Conservation (phyloP, 805 yeast species). For the Candida multigemmis region DNA sequence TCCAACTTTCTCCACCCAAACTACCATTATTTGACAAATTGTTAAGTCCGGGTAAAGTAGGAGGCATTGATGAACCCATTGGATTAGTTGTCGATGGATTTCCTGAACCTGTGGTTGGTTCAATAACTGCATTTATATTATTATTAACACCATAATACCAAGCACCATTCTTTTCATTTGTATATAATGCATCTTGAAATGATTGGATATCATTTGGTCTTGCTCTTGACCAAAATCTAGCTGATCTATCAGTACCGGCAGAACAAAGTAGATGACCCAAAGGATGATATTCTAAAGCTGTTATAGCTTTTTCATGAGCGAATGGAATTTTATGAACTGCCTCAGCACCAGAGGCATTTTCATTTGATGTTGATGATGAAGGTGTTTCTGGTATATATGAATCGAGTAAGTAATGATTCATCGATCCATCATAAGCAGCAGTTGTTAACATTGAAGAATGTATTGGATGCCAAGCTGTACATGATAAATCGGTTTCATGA, state of each 20-base stretch:
- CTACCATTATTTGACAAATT: too few relatives aligned
- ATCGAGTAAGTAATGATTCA: slow-evolving; percentile 68
- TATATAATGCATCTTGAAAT: slow-evolving; percentile 74
- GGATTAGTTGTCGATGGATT: slow-evolving; percentile 13
- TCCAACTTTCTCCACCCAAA: too few relatives aligned
- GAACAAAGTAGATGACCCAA: slow-evolving; percentile 85
- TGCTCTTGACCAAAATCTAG: slow-evolving; percentile 90
- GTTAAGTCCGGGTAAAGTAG: too few relatives aligned
- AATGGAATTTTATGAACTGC: slow-evolving; percentile 64
- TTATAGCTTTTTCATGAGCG: slow-evolving; percentile 92
- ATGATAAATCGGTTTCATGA: slow-evolving; percentile 74
- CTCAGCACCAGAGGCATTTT: slow-evolving; percentile 10
- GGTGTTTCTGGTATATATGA: slow-evolving; percentile 30
- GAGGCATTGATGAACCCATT: slow-evolving; percentile 11
- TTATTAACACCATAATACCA: slow-evolving; percentile 40
- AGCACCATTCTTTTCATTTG: slow-evolving; percentile 39
- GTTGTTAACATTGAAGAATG: slow-evolving; percentile 73
- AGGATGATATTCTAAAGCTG: slow-evolving; percentile 88
- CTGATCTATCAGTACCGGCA: slow-evolving; percentile 89
- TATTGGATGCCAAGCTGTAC: slow-evolving; percentile 88
- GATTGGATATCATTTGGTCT: slow-evolving; percentile 83
- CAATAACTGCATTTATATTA: slow-evolving; percentile 32
- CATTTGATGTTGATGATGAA: slow-evolving; percentile 4
- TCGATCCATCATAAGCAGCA: slow-evolving; percentile 85
- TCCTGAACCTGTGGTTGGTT: slow-evolving; percentile 10